Evolutionary conservation across 768 basidiomycete species (phyloP), one percentile per base, ranked within the genome.

Genomic region (Rhodotorula sphaerocarpa): DNA sequence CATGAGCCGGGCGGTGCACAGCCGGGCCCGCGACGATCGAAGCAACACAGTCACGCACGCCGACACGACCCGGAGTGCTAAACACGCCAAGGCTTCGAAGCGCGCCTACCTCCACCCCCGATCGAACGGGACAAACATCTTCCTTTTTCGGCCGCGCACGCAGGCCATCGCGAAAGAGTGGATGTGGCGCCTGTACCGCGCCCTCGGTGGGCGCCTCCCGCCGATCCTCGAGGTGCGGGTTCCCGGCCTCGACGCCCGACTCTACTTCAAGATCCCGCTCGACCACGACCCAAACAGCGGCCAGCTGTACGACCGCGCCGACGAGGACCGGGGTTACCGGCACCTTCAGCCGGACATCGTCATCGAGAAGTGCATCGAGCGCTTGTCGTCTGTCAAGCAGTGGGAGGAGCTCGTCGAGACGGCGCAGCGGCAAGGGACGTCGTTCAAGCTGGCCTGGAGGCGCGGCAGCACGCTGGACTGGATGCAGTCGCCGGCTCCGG

Each of bases 151-250:
- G 71, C 70, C 79, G 23, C 88, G 86, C 73, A 84, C 83, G 65
- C 82, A 87, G 33, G 84, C 86, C 9, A 79, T 89, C 55, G 85
- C 87, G 2, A 79, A 82, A 43, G 90, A 95, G 74, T 96, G 92
- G 92, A 79, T 83, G 48, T 95, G 90, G 91, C 80, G 82, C 55
- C 77, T 95, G 50, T 90, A 88, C 86, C 81, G 80, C 52, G 79
- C 82, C 55, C 78, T 89, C 34, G 89, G 86, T 3, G 87, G 88
- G 5, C 73, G 80, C 60, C 75, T 95, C 14, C 89, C 92, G 2
- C 70, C 77, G 3, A 77, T 77, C 23, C 77, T 96, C 31, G 86
- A 90, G 61, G 80, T 96, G 55, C 82, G 86, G 52, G 76, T 90
- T 5, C 87, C 90, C 1, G 72, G 75, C 3, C 70, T 74, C 25